Base-by-base conservation (phyloP, 1,139 yeast genomes). In the Wickerhamomyces sp. region DNA sequence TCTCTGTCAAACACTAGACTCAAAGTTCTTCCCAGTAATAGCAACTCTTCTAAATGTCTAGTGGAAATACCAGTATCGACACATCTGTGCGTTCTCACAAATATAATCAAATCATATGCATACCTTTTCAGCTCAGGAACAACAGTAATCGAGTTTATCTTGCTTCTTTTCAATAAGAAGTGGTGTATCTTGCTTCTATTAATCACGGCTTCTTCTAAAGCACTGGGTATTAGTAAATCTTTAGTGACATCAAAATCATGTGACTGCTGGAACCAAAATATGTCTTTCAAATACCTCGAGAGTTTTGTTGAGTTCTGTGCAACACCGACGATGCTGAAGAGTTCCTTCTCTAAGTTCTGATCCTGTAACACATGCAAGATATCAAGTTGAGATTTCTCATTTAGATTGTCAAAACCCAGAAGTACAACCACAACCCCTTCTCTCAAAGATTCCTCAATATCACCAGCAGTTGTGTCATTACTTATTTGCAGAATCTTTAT, bases 41-140 rank as follows among this genome's bases (percentile, higher is more conserved):
- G 69, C 37, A 76, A 57, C 38, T 75, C 78, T 5, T 54, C 46
- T 13, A 68, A 58, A 2, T 70, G 61, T 38, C 59, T 56, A 0
- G 81, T 74, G 0, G 78, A 68, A 1, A 76, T 54, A 0, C 84
- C 84, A 1, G 67, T 63, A 7, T 60, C 49, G 3, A 76, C 74
- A 48, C 76, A 65, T 28, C 83, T 55, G 46, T 77, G 80, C 38
- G 68, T 66, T 29, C 84, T 60, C 3, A 72, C 51, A 48, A 68
- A 72, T 3, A 76, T 61, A 2, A 74, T 56, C 16, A 78, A 64
- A 52, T 78, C 82, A 46, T 75, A 74, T 51, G 75, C 68, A 49
- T 77, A 78, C n/a, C 78, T 56, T 33, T 55, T 54, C 29, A 78
- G 60, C 38, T 77, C 81, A 0, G 76, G 68, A 1, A 64, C 62